Evolutionary conservation across 192 early-diverging fungal genomes (phyloP), one percentile per base, ranked within the genome.

Genomic region (Phycomyces nitens): DNA sequence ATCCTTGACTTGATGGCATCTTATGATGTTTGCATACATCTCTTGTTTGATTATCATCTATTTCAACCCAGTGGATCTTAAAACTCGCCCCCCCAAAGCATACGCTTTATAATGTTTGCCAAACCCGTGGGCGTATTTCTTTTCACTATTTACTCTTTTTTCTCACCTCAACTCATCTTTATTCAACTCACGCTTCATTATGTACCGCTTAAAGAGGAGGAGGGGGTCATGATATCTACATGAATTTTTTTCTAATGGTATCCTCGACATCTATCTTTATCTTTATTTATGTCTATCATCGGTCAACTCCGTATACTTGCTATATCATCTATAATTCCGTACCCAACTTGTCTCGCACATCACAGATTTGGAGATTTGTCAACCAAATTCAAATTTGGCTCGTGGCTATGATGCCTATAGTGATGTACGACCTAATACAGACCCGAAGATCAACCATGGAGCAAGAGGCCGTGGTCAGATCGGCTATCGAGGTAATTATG

Each of bases 391-490:
- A 18, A 47, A 47, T 18, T 18, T 47, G 18, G 44, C 44, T 14
- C 44, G 44, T 47, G 44, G 44, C 44, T 47, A 47, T 47, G 44
- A 47, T 47, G 44, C 44, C 15, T 47, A 47, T 47, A 18, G 44
- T 47, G 44, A 47, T 7, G 44, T 3, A 47, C 44, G 44, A 6
- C 15, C 44, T 18, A 47, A 47, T 47, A 11, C 44, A 47, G 44
- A 47, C 29, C 29, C 2, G 44, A 47, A 47, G 11, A 3, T 11
- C 11, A 47, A 47, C 12, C 44, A 47, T 2, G 44, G 44, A n/a
- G 3, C 44, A 47, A 47, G 44, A 47, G 15, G 18, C 44, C 44
- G 44, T 47, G 44, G 44, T 11, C 44, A 47, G 12, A 11, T 14
- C 12, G 15, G 18, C 12, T 18, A 47, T 47, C 44, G 44, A 47